phyloP scores from a whole-genome alignment of 192 early-diverging fungal genomes.

The Rhizophagus sp. region DNA sequence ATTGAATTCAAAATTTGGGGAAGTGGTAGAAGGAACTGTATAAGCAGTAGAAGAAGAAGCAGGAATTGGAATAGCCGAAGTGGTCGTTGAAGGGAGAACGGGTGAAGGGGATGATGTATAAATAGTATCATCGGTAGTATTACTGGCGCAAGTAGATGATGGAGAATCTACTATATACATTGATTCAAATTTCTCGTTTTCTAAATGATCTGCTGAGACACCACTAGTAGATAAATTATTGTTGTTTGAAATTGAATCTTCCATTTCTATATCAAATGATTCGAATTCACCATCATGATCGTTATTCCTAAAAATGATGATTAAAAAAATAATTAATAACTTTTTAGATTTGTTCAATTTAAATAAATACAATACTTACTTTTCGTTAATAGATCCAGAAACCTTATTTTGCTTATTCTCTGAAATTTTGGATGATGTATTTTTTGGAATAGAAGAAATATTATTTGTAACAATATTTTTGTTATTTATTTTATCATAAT shows the following conservation, averaged over 20 bases:
- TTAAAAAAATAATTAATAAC: no score
- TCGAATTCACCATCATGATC: neutral
- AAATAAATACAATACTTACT: neutral
- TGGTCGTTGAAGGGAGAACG: conserved; percentile 2
- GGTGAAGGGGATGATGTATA: conserved; percentile 22
- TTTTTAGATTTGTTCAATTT: no score
- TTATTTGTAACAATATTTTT: neutral
- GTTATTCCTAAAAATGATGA: neutral
- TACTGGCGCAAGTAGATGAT: conserved; percentile 4
- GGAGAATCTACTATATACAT: conserved; percentile 23
- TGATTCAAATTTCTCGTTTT: neutral
- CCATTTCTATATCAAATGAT: neutral
- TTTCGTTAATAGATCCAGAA: neutral
- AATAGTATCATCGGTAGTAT: conserved; percentile 14
- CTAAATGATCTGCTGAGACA: neutral
- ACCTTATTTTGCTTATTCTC: neutral
- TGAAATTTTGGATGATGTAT: neutral
- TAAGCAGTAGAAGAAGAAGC: neutral
- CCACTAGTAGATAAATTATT: neutral
- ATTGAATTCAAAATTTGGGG: neutral
- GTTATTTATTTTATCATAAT: neutral
- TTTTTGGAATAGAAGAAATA: neutral
- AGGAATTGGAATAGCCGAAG: conserved; percentile 28
- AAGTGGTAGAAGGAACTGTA: neutral
- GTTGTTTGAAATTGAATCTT: neutral